Evolutionary conservation across 1,139 yeast genomes (phyloP).

Genomic region (Yamadazyma spencermartinsiae): DNA sequence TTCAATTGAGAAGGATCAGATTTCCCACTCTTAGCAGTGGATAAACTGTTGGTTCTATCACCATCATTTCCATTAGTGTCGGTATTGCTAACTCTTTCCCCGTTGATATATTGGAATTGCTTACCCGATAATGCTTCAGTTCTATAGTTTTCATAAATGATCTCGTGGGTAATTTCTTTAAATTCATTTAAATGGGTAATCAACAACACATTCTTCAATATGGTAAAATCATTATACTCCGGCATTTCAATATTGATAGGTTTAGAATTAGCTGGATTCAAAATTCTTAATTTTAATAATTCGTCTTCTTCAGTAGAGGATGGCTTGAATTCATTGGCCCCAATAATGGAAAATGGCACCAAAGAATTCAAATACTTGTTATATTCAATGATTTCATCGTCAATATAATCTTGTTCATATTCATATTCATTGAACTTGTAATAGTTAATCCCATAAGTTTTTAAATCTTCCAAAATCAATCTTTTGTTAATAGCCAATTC

Average conservation of each 20-base stretch:
- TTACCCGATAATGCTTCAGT: slow-evolving; percentile 60
- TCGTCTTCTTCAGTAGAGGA: slow-evolving; percentile 36
- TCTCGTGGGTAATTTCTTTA: slow-evolving; percentile 67
- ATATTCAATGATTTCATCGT: slow-evolving; percentile 51
- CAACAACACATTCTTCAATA: slow-evolving; percentile 63
- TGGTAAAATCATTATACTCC: slow-evolving; percentile 60
- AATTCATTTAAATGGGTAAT: slow-evolving; percentile 80
- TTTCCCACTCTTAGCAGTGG: slow-evolving; percentile 3
- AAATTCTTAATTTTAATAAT: slow-evolving; percentile 38
- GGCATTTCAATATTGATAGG: slow-evolving; percentile 56
- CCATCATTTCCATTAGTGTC: slow-evolving; percentile 5
- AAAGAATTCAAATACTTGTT: slow-evolving; percentile 45
- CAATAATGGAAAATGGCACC: slow-evolving; percentile 44
- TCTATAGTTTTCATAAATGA: slow-evolving; percentile 69
- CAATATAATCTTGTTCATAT: slow-evolving; percentile 48
- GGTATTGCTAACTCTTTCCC: slow-evolving; percentile 16
- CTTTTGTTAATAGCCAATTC: slow-evolving; percentile 39
- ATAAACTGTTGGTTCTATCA: slow-evolving; percentile 2
- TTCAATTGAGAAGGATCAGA: slow-evolving; percentile 23
- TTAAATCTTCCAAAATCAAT: slow-evolving; percentile 45
- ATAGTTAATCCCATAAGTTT: slow-evolving; percentile 39
- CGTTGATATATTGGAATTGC: slow-evolving; percentile 42
- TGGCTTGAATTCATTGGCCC: slow-evolving; percentile 45
- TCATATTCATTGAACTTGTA: slow-evolving; percentile 52
- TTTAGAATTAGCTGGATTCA: slow-evolving; percentile 35